A percentile compares a stretch with the other conserved stretches of the same genome.
Conservation (phyloP, 2,329 filamentous ascomycete genomes). For the Venturiaceae sp. region DNA sequence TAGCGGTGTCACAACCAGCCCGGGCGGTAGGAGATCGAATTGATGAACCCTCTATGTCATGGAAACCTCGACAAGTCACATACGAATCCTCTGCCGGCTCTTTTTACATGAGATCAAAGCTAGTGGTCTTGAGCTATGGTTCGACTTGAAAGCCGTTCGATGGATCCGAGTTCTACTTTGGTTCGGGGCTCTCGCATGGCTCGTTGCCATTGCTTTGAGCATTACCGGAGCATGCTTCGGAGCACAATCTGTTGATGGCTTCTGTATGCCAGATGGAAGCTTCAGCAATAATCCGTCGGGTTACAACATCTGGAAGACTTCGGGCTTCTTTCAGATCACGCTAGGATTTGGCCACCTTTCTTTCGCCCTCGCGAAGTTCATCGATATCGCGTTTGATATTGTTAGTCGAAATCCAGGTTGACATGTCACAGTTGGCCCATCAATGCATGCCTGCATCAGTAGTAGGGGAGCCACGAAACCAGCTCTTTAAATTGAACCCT, state of each 20-base stretch:
- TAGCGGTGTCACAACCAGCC: no score
- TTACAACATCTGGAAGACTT: constrained; percentile 10
- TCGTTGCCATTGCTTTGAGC: background rate
- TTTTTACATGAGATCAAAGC: background rate
- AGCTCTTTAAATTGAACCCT: no score
- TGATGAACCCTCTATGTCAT: no score
- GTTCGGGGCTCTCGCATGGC: background rate
- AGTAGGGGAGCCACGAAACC: no score
- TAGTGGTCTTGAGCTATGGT: background rate
- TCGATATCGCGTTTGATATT: constrained; percentile 17
- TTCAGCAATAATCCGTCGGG: constrained; percentile 7
- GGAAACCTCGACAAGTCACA: background rate
- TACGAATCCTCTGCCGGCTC: background rate
- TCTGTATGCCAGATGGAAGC: constrained; percentile 11
- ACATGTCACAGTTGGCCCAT: background rate
- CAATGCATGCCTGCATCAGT: no score
- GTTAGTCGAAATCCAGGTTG: constrained; percentile 9
- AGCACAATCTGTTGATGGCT: background rate
- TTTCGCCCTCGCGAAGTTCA: constrained; percentile 14
- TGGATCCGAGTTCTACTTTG: background rate
- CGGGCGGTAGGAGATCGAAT: no score
- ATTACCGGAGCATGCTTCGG: background rate
- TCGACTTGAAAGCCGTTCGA: background rate
- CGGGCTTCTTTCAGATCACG: constrained; percentile 16
- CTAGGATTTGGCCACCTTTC: constrained; percentile 11